Evolutionary conservation across 208 protist genomes (phyloP).

Genomic region (Trypanosoma melophagium): DNA sequence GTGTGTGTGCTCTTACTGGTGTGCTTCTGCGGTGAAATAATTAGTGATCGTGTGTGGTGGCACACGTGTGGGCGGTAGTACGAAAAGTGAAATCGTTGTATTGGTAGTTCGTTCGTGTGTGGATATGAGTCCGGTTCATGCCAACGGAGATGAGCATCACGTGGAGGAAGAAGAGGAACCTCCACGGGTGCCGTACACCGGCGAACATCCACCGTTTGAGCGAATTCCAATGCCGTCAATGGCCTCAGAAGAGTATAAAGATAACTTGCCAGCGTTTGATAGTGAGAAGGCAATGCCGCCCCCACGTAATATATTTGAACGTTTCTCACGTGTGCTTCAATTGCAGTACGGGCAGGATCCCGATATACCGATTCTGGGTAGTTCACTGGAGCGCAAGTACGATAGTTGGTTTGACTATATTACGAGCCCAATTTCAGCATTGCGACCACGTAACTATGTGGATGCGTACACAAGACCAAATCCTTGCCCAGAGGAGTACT

Average conservation of each 20-base stretch:
- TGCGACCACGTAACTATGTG: constrained; percentile 70
- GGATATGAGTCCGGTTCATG: constrained; percentile 1
- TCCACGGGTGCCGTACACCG: constrained; percentile 17
- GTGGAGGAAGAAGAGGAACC: neutral
- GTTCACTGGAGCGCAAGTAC: constrained; percentile 51
- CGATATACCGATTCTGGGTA: constrained; percentile 60
- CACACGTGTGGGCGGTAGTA: no score
- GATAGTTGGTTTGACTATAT: constrained; percentile 58
- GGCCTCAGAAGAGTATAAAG: constrained; percentile 59
- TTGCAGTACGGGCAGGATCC: constrained; percentile 65
- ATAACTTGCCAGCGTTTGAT: constrained; percentile 68
- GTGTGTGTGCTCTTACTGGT: no score
- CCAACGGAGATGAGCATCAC: constrained; percentile 16
- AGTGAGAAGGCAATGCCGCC: constrained; percentile 37
- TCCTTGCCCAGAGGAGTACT: constrained; percentile 83
- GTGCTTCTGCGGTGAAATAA: no score
- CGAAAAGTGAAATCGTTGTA: neutral
- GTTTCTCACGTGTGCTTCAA: constrained; percentile 58
- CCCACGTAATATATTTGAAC: constrained; percentile 44
- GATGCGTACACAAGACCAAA: constrained; percentile 75
- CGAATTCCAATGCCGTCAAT: constrained; percentile 55
- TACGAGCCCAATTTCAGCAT: constrained; percentile 46
- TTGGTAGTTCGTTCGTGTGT: neutral
- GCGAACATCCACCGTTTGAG: constrained; percentile 32
- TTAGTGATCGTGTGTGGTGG: no score